phyloP scores from a whole-genome alignment of 805 yeast species.

The Isabelozyma rhagii region DNA sequence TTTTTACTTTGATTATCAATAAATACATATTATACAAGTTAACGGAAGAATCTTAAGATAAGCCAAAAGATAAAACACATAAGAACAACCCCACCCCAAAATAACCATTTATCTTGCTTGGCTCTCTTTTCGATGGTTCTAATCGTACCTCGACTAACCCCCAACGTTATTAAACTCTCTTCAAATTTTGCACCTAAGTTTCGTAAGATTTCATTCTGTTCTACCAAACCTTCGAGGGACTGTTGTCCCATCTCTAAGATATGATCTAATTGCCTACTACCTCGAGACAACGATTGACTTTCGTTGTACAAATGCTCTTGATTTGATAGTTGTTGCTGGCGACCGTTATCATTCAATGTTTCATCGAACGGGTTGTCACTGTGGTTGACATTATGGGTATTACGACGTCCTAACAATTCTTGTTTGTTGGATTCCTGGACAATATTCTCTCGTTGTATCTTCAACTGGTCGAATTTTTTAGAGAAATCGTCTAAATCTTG shows the following conservation, averaged over 20 bases:
- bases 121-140: constrained; percentile 76
- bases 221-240: constrained; percentile 81
- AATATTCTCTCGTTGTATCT: constrained; percentile 52
- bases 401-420: constrained; percentile 56
- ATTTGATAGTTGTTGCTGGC: constrained; percentile 31
- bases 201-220: constrained; percentile 72
- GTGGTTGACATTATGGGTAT: constrained; percentile 14
- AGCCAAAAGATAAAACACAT: constrained; percentile 66
- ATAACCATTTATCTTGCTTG: constrained; percentile 80
- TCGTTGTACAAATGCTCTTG: constrained; percentile 72
- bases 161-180: constrained; percentile 72
- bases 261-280: constrained; percentile 82
- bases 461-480: constrained; percentile 51
- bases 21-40: constrained; percentile 2
- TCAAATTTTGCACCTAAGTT: constrained; percentile 63
- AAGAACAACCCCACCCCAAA: constrained; percentile 67
- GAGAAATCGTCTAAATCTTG: constrained; percentile 44
- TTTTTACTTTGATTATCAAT: not conserved
- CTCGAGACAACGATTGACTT: constrained; percentile 56
- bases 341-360: constrained; percentile 17
- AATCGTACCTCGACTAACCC: constrained; percentile 84
- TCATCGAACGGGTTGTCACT: constrained; percentile 51
- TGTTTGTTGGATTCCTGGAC: constrained; percentile 45
- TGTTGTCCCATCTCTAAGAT: constrained; percentile 85
- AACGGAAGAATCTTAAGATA: constrained; percentile 64